Evolutionary conservation across 257 asterid genomes (phyloP), one percentile per base, ranked within the genome.

Genomic region (Solanum bulbocastanum): DNA sequence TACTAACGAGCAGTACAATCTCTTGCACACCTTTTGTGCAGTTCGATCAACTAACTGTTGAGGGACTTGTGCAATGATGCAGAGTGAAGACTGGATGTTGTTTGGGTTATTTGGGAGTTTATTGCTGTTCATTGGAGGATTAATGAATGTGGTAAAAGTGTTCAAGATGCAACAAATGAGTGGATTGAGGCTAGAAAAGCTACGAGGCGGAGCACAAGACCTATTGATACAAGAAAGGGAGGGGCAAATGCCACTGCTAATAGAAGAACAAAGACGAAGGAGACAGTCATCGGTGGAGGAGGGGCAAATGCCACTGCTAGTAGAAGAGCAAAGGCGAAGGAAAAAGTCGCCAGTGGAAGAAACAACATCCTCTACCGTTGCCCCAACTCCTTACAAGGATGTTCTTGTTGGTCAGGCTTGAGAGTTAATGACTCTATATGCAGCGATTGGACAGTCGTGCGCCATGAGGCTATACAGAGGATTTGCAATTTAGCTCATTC

Each of bases 131-230:
- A 37, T 91, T 0, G 99, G 99, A 87, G 99, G 93, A 3, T 37
- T 94, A 73, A 91, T 95, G 4, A 97, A 96, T 66, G 96, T 94
- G 6, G 92, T 95, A 1, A 97, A 94, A 90, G 98, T 96, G 84
- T 95, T 93, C 93, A 94, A 96, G 92, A 94, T 95, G 96, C 98
- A 92, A 83, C 99, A 93, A 87, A 84, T 85, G 6, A 82, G 82
- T 7, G 95, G 92, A 39, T 73, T 92, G 58, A 90, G 98, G 84
- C 89, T 96, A 5, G 99, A 97, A 96, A 97, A 94, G 83, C 91
- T 97, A 13, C 92, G 99, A 16, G 98, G 99, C 2, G 96, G 98
- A 7, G 98, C 98, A 3, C 96, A 94, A 10, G 99, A 94, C 81
- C 89, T 87, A 86, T 79, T 95, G 74, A n/a, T 86, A 58, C 94